Percentiles rank a stretch among this genome's conserved stretches.
phyloP scores from a whole-genome alignment of 192 early-diverging fungal genomes.

The Dissophora globulifera region DNA sequence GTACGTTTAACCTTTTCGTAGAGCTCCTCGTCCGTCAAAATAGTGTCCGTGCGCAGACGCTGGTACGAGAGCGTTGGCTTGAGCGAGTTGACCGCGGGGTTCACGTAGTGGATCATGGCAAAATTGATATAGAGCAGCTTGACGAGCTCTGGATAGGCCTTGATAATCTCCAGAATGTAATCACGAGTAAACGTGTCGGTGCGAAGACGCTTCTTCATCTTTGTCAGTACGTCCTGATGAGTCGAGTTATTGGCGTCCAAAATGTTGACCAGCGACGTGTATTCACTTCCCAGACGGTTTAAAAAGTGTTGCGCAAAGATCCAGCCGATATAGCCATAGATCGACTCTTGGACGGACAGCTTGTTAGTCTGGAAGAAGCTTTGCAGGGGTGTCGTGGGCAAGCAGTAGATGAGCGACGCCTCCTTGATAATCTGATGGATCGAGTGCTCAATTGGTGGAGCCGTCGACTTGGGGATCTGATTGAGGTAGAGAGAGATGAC shows the following conservation, averaged over 20 bases:
- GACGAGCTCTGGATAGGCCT: slow-evolving; percentile 91
- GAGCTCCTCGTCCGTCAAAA: slow-evolving; percentile 85
- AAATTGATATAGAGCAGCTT: slow-evolving; percentile 95
- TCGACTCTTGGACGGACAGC: slow-evolving; percentile 94
- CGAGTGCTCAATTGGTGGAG: slow-evolving; percentile 85
- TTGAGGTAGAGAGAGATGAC: slow-evolving; percentile 93
- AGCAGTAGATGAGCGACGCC: slow-evolving; percentile 94
- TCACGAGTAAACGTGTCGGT: slow-evolving; percentile 98
- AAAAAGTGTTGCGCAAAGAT: slow-evolving; percentile 99
- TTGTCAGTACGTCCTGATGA: slow-evolving; percentile 93
- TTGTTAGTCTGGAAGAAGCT: slow-evolving; percentile 90
- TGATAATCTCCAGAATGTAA: slow-evolving; percentile 96
- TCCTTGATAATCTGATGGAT: slow-evolving; percentile 97
- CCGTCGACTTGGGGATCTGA: slow-evolving; percentile 79
- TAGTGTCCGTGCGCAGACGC: slow-evolving; percentile 78
- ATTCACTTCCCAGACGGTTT: slow-evolving; percentile 96
- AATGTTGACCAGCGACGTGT: slow-evolving; percentile 83
- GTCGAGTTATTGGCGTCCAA: slow-evolving; percentile 81
- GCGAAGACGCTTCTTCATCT: slow-evolving; percentile 98
- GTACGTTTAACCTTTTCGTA: slow-evolving; percentile 87
- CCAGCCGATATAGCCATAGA: slow-evolving; percentile 97
- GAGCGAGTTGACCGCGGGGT: slow-evolving; percentile 58
- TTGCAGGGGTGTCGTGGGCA: slow-evolving; percentile 95
- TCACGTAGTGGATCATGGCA: slow-evolving; percentile 92
- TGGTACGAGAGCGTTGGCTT: slow-evolving; percentile 88